These are phyloP conservation scores for Pilatotrama ljubarskyi DNA, from an alignment of 768 basidiomycete species.

Conservation along the genomic window DNA sequence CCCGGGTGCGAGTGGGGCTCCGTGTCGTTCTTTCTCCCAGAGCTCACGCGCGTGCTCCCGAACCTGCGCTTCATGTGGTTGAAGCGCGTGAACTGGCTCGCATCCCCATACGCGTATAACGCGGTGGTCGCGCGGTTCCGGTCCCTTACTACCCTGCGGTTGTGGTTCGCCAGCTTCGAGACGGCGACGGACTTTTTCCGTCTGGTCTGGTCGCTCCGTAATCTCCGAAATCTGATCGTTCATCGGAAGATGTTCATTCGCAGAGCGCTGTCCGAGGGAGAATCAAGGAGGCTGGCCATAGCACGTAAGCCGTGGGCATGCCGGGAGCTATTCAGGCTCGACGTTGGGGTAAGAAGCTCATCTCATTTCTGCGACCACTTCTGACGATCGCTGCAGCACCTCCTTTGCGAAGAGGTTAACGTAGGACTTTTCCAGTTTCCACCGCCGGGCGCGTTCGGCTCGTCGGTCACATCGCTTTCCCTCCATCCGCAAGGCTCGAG, in stretches of 20 bases:
- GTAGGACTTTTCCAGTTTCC: background rate
- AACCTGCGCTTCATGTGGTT: background rate
- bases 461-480: background rate
- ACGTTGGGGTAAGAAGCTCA: background rate
- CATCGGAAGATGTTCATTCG: background rate
- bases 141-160: background rate
- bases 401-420: background rate
- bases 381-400: background rate
- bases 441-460: background rate
- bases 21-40: background rate
- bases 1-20: background rate
- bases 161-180: background rate
- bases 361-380: background rate
- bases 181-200: background rate
- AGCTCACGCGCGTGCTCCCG: background rate
- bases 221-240: background rate
- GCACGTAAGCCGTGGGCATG: background rate
- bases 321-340: background rate
- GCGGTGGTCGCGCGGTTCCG: background rate
- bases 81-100: background rate
- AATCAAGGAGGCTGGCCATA: background rate
- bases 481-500: background rate
- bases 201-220: background rate
- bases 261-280: background rate
- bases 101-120: background rate